Base-by-base conservation (phyloP, 306 rosid genomes). In the Sicyos edulis region DNA sequence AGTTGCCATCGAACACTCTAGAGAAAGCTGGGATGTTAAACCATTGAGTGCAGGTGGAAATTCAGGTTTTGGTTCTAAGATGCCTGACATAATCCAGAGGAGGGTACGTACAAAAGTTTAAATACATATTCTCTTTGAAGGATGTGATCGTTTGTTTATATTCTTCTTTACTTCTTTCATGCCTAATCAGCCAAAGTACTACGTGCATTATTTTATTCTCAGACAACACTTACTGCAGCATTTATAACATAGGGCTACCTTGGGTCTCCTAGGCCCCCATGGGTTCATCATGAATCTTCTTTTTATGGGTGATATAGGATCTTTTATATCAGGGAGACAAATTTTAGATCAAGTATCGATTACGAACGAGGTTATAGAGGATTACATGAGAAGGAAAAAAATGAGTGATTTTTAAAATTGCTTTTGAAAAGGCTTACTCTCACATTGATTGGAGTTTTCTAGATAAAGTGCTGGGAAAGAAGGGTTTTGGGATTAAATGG, bases 71-170 rank as follows among this genome's bases (percentile, higher is more conserved):
- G 87, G 85, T 70, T 21, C 86, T 10, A 86, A 81, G 80, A 87
- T 87, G 97, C 81, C 93, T 34, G 98, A 93, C 59, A 81, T 86
- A 75, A 82, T 87, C 80, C 96, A 90, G 83, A 88, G 96, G 86
- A 80, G 92, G 86, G 98, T 92, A 84, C 51, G 88, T 72, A 11
- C 74, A 55, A 10, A 71, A 26, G 8, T 59, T 65, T 21, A 14
- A 45, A 66, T 22, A 66, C 2, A 11, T 14, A 14, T 20, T 47
- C 16, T 64, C 20, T 37, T 37, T 37, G 19, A 67, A 45, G 53
- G 72, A 45, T 21, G 11, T 21, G 17, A 5, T 71, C 34, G 19
- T 10, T 47, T 47, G 19, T 10, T 47, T 47, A 47, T 45, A 11
- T 11, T 47, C 51, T 47, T 52, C 24, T 19, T 12, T 12, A 42